Conservation (phyloP, 805 yeast genomes). For the Saccharomycopsis synnaedendra region DNA sequence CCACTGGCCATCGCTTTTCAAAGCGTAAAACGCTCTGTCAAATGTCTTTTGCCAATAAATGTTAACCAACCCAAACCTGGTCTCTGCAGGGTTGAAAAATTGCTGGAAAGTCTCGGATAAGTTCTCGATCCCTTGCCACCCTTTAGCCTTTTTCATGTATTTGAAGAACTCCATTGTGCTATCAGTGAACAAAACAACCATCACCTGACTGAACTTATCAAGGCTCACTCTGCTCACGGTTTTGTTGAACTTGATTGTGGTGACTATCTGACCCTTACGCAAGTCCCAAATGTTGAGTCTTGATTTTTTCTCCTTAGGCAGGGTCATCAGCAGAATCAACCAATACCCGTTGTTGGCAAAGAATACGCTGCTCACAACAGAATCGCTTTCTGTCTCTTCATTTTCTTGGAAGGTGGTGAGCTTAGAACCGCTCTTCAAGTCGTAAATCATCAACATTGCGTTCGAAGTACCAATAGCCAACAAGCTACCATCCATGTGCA, state of each 20-base stretch:
- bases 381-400: slow-evolving; percentile 17
- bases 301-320: slow-evolving; percentile 3
- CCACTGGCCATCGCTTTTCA: slow-evolving; percentile 13
- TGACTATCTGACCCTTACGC: slow-evolving; percentile 26
- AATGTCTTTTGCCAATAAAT: slow-evolving; percentile 14
- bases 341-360: slow-evolving; percentile 62
- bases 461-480: slow-evolving; percentile 28
- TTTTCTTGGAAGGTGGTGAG: slow-evolving; percentile 24
- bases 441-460: slow-evolving; percentile 27
- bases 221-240: slow-evolving; percentile 6
- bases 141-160: slow-evolving; percentile 14
- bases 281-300: slow-evolving; percentile 36
- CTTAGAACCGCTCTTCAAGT: slow-evolving; percentile 27
- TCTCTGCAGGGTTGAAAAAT: background rate
- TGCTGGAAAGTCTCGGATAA: slow-evolving; percentile 4
- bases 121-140: slow-evolving; percentile 9
- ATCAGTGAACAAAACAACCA: slow-evolving; percentile 7
- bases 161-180: slow-evolving; percentile 12
- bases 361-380: slow-evolving; percentile 24
- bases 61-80: background rate
- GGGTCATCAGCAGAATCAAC: slow-evolving; percentile 28
- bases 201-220: slow-evolving; percentile 14
- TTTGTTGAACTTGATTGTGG: slow-evolving; percentile 8
- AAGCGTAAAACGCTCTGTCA: slow-evolving; percentile 11
- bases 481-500: slow-evolving; percentile 41